Base-by-base conservation (phyloP, 2,329 filamentous ascomycete genomes). In the Fusarium torreyae region DNA sequence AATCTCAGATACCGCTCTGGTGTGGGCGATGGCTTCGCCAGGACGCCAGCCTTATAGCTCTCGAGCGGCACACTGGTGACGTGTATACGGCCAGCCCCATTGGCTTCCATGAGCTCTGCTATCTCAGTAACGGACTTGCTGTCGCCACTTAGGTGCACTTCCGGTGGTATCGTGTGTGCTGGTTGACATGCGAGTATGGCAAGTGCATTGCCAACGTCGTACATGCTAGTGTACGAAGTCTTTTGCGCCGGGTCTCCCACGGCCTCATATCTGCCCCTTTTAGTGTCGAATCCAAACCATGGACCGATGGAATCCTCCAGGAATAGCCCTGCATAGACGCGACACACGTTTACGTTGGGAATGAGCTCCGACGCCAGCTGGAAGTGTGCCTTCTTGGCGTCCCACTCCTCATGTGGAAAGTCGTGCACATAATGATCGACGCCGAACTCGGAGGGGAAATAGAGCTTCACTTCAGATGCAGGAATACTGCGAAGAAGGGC, bases 341-440 rank as follows among this genome's bases (percentile, higher is more conserved):
- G 51, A 5, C 51, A 54, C 20, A 46, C 34, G 11, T 1, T 7
- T 46, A 26, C 22, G 7, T 54, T 15, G 40, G 39, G 8, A 20
- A 54, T 54, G 17, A 54, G 51, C 17, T 54, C 31, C 46, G 40
- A 28, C 15, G 51, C 51, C 15, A 54, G 51, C 51, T 36, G 51
- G 20, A 54, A 54, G 5, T 46, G 51, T 9, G 39, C 51, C 39
- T 54, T 54, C 39, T 54, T 54, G 3, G 51, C 40, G 14, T 54
- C 51, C 51, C 51, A 54, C 22, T 54, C 51, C 7, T 54, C 51
- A 17, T 54, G 39, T 17, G 5, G 2, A 54, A 54, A 54, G 20
- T 54, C 39, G 9, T 54, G 51, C 17, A 54, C 51, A 36, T 54
- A 54, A 20, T 54, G 51, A 5, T 54, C 39, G 14, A 54, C 51